Base-by-base conservation (phyloP, 805 yeast species). In the Maudiozyma serrabonitensis region DNA sequence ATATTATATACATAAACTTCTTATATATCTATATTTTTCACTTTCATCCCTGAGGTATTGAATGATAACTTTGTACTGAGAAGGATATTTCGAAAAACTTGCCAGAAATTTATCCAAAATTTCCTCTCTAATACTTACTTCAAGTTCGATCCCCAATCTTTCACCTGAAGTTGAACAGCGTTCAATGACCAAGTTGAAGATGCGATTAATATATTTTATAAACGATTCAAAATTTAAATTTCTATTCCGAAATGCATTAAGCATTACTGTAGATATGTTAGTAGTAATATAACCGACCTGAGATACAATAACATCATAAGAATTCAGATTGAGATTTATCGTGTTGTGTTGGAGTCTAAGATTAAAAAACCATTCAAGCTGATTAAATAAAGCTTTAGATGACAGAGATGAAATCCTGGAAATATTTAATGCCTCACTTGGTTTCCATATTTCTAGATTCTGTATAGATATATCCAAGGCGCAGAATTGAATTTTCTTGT, bases 391-490 rank as follows among this genome's bases (percentile, higher is more conserved):
- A 13, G 53, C 50, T 5, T 50, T 50, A 2, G 54, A 38, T 1
- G 66, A 58, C 0, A 32, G 28, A 1, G 52, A 45, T 34, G 47
- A 45, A 12, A 56, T 42, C 3, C 43, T 41, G 8, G 62, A 49
- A 6, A 56, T 38, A 50, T 43, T 50, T 43, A 59, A 51, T 0
- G 57, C 41, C 7, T 59, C 64, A 13, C 57, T 52, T 3, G 51
- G 50, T 52, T 75, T 78, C 50, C 66, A 55, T 2, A 74, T 61
- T 7, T 69, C 63, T 15, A 76, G 57, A 6, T 49, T 54, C 2
- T 44, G 41, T 7, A 72, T 52, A 50, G 69, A 57, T 12, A 76
- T 65, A 3, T 68, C 55, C 11, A 72, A 56, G 0, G 75, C 81
- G 53, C 79, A 74, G 55, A 75, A 78, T 0, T 62, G 57, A 15